Percentiles rank a stretch among this genome's conserved stretches.
Conservation (phyloP, 495 filamentous ascomycete genomes). For the Penicillium argentinense region DNA sequence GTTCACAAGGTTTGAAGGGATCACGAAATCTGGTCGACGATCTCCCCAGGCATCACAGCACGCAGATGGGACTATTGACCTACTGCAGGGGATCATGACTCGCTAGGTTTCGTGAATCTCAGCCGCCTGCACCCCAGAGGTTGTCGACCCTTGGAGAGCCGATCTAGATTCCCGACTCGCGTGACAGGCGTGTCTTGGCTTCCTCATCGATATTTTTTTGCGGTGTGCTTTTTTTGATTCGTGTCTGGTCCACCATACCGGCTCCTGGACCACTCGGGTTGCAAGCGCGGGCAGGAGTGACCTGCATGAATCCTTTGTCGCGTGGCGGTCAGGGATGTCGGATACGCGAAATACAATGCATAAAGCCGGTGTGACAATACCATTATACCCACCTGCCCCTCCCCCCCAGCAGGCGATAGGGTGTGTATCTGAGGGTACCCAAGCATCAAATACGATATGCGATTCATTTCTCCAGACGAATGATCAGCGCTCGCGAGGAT, state of each 20-base stretch:
- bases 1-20: not conserved
- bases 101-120: too few species aligned
- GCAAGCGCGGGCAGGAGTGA: not conserved
- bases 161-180: too few species aligned
- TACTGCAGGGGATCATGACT: not conserved
- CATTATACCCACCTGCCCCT: not conserved
- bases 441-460: too few species aligned
- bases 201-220: too few species aligned
- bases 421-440: too few species aligned
- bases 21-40: not conserved
- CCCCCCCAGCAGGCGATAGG: too few species aligned
- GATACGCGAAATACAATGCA: conserved; percentile 4
- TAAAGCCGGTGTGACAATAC: conserved; percentile 13
- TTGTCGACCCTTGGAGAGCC: too few species aligned
- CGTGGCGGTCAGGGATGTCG: conserved; percentile 34
- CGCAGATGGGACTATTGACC: not conserved
- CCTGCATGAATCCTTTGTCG: conserved; percentile 20
- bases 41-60: not conserved
- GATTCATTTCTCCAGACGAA: conserved; percentile 1
- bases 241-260: not conserved
- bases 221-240: not conserved
- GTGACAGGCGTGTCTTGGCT: too few species aligned
- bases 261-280: conserved; percentile 1
- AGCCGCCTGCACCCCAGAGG: too few species aligned
- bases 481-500: conserved; percentile 10